phyloP scores from a whole-genome alignment of 495 filamentous ascomycete genomes.

The Amniculicola lignicola region DNA sequence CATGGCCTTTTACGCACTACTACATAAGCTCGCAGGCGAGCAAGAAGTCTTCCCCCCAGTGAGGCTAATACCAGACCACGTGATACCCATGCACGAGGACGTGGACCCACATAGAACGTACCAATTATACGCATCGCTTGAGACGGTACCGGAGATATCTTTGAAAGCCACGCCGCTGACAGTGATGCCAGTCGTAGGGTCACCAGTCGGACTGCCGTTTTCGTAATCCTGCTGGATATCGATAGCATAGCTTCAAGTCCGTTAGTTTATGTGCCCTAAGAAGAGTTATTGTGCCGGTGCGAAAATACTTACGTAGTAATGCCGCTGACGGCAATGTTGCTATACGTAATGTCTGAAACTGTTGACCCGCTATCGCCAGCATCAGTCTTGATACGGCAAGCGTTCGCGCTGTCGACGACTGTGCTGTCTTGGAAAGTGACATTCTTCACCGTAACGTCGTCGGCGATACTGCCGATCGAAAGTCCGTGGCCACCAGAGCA shows the following conservation, averaged over 20 bases:
- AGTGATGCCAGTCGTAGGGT: not conserved
- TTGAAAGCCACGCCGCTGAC: not conserved
- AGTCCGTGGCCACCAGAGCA: constrained; percentile 12
- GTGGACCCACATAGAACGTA: not conserved
- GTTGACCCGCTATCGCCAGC: not conserved
- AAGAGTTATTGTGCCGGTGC: too few relatives aligned
- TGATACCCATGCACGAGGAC: not conserved
- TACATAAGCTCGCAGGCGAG: too few relatives aligned
- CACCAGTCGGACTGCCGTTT: constrained; percentile 3
- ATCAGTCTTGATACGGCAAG: not conserved
- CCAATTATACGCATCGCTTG: not conserved
- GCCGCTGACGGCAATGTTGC: not conserved
- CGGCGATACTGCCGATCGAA: constrained; percentile 3
- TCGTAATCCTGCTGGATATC: constrained; percentile 1
- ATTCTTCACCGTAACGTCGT: constrained; percentile 1
- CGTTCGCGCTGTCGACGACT: not conserved
- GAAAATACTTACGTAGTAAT: too few relatives aligned
- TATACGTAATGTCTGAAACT: not conserved
- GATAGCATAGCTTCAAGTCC: constrained; percentile 5
- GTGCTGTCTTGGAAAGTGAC: not conserved
- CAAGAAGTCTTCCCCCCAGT: too few relatives aligned
- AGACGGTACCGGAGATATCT: not conserved
- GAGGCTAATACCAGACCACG: not conserved
- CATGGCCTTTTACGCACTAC: too few relatives aligned
- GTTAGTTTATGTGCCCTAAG: too few relatives aligned